Percentiles rank a stretch among this genome's conserved stretches.
Evolutionary conservation across 495 filamentous ascomycete species (phyloP).

Genomic region (Penicillium antarcticum): DNA sequence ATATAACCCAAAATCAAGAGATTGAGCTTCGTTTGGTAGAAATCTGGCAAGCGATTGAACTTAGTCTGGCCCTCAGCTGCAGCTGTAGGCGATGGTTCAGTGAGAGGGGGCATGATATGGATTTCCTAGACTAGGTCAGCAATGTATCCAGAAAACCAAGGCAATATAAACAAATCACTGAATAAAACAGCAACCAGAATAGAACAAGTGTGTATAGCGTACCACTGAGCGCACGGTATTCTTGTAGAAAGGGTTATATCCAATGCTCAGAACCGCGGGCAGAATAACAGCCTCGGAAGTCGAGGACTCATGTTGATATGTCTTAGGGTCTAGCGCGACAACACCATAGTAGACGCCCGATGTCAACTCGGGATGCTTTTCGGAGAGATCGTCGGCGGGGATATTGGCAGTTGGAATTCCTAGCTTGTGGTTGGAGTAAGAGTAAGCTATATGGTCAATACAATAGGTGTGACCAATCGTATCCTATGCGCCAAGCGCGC

Average conservation of each 20-base stretch:
- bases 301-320: conserved; percentile 9
- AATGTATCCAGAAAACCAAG: not conserved
- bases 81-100: conserved; percentile 46
- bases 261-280: conserved; percentile 90
- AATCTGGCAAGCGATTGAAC: conserved; percentile 59
- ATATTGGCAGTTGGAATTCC: conserved; percentile 98
- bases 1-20: conserved; percentile 83
- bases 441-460: not conserved
- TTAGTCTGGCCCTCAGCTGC: conserved; percentile 17
- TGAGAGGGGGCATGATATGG: conserved; percentile 69
- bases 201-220: conserved; percentile 8
- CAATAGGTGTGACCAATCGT: no score
- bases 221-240: conserved; percentile 74
- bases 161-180: no score
- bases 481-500: no score
- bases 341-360: conserved; percentile 93
- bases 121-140: conserved; percentile 58
- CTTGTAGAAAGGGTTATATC: conserved; percentile 95
- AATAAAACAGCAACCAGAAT: no score
- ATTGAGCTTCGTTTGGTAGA: conserved; percentile 78
- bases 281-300: conserved; percentile 50
- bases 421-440: conserved; percentile 52
- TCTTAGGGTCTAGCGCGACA: conserved; percentile 56
- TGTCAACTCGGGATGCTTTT: conserved; percentile 59
- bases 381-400: conserved; percentile 71